These are phyloP conservation scores for Zostera marina DNA, from an alignment of 116 monocot species.

Conservation along the genomic window DNA sequence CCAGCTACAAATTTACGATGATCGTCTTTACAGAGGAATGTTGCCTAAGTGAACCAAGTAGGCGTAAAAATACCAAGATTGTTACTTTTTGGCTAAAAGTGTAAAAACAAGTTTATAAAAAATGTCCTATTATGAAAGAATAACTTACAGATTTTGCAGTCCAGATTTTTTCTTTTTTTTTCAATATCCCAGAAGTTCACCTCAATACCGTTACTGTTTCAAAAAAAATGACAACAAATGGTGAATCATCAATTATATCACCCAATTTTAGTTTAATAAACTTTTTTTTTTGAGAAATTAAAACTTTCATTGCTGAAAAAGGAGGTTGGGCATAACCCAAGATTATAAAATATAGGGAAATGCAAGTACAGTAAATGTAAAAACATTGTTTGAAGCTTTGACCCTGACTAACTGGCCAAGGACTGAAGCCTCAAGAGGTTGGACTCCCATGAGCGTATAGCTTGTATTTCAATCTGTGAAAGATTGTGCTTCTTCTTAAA, in stretches of 20 bases:
- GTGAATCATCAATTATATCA: neutral
- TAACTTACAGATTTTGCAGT: constrained; percentile 60
- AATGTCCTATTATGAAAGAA: neutral
- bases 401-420: too few species aligned
- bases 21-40: constrained; percentile 72
- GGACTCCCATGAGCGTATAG: too few species aligned
- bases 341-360: too few species aligned
- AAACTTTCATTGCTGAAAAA: too few species aligned
- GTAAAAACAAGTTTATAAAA: too few species aligned
- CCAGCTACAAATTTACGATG: constrained; percentile 84
- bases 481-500: too few species aligned
- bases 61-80: constrained; percentile 64
- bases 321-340: too few species aligned
- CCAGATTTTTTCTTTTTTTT: constrained; percentile 53
- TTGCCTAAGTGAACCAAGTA: constrained; percentile 82
- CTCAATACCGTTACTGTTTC: constrained; percentile 61
- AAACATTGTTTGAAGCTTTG: too few species aligned
- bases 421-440: too few species aligned
- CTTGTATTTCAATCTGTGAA: too few species aligned
- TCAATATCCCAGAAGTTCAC: constrained; percentile 85
- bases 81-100: constrained; percentile 55
- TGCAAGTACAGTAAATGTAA: too few species aligned
- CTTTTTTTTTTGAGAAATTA: too few species aligned
- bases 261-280: neutral
- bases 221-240: neutral